phyloP scores from a whole-genome alignment of 1,139 yeast species.

The Nakaseomyces delphensis region DNA sequence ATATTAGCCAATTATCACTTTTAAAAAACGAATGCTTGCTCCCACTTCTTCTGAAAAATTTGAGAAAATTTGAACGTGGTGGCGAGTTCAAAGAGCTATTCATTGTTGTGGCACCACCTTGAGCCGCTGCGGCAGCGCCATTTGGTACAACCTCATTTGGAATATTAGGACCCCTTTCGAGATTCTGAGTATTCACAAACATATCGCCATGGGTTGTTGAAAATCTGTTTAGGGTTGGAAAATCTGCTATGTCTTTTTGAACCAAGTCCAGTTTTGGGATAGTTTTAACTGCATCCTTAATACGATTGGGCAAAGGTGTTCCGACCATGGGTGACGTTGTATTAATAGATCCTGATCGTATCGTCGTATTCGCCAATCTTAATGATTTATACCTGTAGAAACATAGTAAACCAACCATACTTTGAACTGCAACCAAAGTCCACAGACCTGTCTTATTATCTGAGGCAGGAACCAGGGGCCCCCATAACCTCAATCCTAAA shows the following conservation, averaged over 20 bases:
- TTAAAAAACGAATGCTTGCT: constrained; percentile 11
- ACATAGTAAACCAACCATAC: constrained; percentile 36
- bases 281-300: background rate
- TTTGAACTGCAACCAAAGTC: constrained; percentile 41
- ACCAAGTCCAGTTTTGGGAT: constrained; percentile 7
- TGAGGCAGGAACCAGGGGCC: constrained; percentile 57
- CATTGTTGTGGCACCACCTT: background rate
- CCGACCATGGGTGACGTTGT: background rate
- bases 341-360: background rate
- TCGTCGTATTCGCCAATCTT: background rate
- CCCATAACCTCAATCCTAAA: constrained; percentile 50
- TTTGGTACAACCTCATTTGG: constrained; percentile 13
- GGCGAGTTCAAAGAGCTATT: background rate
- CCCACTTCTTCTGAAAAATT: constrained; percentile 5
- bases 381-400: constrained; percentile 22
- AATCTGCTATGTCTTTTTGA: constrained; percentile 26
- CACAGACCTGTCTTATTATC: constrained; percentile 46
- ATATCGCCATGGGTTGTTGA: constrained; percentile 18
- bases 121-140: constrained; percentile 6
- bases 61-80: constrained; percentile 6
- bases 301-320: background rate
- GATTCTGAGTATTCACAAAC: constrained; percentile 1
- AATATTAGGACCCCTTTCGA: background rate
- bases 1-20: constrained; percentile 11
- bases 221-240: constrained; percentile 31